These are phyloP conservation scores for Entrophospora sp. DNA, from an alignment of 192 early-diverging fungal genomes.

Conservation along the genomic window DNA sequence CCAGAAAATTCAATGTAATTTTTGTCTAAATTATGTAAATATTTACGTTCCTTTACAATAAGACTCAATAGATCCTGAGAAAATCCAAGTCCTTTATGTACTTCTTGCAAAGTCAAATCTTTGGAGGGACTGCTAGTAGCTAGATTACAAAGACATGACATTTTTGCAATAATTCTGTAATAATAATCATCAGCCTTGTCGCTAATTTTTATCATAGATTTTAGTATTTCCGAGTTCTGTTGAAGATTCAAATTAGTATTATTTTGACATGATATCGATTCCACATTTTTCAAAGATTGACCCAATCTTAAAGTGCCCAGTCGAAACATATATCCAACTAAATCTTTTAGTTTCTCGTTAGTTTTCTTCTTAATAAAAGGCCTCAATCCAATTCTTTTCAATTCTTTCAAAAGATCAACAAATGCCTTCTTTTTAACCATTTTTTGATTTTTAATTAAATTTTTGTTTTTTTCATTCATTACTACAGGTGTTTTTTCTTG, in stretches of 20 bases:
- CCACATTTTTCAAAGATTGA: conserved; percentile 22
- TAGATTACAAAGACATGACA: conserved; percentile 48
- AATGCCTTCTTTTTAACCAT: conserved; percentile 66
- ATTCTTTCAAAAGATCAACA: conserved; percentile 66
- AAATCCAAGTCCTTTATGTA: conserved; percentile 50
- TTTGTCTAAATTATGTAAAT: conserved; percentile 23
- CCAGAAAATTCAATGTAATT: conserved; percentile 1
- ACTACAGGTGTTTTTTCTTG: conserved; percentile 46
- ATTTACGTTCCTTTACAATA: conserved; percentile 45
- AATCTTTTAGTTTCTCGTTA: conserved; percentile 30
- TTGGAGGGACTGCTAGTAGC: conserved; percentile 35
- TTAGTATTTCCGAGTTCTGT: not conserved
- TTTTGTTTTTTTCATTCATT: conserved; percentile 49
- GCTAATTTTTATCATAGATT: conserved; percentile 38
- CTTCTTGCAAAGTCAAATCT: conserved; percentile 59
- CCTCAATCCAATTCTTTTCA: conserved; percentile 57
- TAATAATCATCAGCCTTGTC: conserved; percentile 60
- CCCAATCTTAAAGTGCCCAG: no score
- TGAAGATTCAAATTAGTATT: no score
- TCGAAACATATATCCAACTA: conserved; percentile 35
- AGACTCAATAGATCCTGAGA: conserved; percentile 61
- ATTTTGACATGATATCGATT: not conserved
- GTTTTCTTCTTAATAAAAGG: conserved; percentile 24
- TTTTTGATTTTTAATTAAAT: conserved; percentile 53
- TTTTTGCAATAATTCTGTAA: conserved; percentile 53